Conservation (phyloP, 768 basidiomycete genomes). For the Omphalotus guepiniiformis region DNA sequence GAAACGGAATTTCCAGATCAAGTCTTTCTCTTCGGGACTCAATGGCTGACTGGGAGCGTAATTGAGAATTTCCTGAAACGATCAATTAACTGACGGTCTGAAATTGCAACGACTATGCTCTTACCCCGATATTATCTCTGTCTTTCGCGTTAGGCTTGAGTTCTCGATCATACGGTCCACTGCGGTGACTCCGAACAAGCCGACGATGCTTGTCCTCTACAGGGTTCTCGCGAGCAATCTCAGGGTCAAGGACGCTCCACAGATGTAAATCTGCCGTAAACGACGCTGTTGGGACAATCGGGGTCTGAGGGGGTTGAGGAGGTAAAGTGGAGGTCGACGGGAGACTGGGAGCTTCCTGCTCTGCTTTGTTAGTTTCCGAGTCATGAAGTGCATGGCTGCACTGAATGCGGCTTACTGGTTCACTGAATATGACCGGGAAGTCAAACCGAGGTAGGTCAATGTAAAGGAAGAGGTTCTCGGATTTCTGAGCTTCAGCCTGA, state of each 20-base stretch:
- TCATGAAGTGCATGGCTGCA: neutral
- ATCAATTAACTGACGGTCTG: neutral
- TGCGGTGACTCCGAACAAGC: conserved; percentile 90
- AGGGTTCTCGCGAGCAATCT: conserved; percentile 87
- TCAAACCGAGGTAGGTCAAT: conserved; percentile 95
- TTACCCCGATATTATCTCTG: conserved; percentile 85
- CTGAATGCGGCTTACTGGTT: conserved; percentile 53
- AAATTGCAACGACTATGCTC: conserved; percentile 20
- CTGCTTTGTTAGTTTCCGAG: conserved; percentile 8
- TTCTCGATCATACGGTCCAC: conserved; percentile 92
- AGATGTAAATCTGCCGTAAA: conserved; percentile 62
- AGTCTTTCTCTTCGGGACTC: conserved; percentile 89
- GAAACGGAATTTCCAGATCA: conserved; percentile 99
- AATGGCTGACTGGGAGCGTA: conserved; percentile 88
- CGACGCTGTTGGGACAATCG: conserved; percentile 40
- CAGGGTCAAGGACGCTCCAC: conserved; percentile 90
- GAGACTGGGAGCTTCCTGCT: conserved; percentile 36
- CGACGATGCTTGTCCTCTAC: conserved; percentile 97
- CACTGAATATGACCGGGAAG: conserved; percentile 94
- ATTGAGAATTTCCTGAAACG: conserved; percentile 72
- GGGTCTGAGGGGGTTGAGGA: conserved; percentile 35
- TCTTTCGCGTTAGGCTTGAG: conserved; percentile 96
- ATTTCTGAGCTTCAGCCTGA: conserved; percentile 87
- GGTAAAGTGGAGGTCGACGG: conserved; percentile 40
- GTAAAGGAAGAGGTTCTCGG: conserved; percentile 92